Evolutionary conservation across 1,284 basidiomycete species (phyloP), one percentile per base, ranked within the genome.

Genomic region (Gastroboletus turbinatus): DNA sequence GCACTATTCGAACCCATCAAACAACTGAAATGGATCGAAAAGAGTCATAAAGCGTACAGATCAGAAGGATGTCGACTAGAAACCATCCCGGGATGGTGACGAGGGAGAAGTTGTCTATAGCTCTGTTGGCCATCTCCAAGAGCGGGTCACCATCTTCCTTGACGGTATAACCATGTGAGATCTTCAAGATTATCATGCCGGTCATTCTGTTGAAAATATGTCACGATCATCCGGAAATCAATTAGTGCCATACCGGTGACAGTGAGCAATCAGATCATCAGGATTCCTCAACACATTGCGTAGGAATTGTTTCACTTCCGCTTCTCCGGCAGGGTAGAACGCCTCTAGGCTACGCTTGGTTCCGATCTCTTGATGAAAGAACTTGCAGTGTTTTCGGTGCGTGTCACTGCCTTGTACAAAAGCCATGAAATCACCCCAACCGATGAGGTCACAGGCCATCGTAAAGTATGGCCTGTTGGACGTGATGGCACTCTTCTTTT

Each of bases 51-150:
- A 30, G 65, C 69, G 29, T 55, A 73, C 67, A 50, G 3, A 64
- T 46, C 14, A 68, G 70, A 11, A 72, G 9, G 1, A 58, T 17
- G 46, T 73, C 69, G 6, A 71, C 68, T 7, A 71, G n/a, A 51
- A 65, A 73, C 5, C 53, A 44, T 19, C 67, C 65, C 4, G 67
- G 65, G 0, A 46, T 21, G 17, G 38, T 52, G 5, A 59, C 30
- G 6, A 48, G 5, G 0, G 60, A 49, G 11, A 71, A 59, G 17
- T 54, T 60, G 5, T 49, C 45, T 19, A 61, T 58, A 2, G 59
- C 60, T 43, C 44, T 52, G 29, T 67, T 53, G 2, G 64, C 64
- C 33, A 67, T 50, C 11, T 62, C 55, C 3, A 71, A 52, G 35
- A 70, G 55, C 0, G 62, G 64, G 55, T 73, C 69, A 1, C 36